Base-by-base conservation (phyloP, 2,329 filamentous ascomycete genomes). In the Aspergillus sp. region DNA sequence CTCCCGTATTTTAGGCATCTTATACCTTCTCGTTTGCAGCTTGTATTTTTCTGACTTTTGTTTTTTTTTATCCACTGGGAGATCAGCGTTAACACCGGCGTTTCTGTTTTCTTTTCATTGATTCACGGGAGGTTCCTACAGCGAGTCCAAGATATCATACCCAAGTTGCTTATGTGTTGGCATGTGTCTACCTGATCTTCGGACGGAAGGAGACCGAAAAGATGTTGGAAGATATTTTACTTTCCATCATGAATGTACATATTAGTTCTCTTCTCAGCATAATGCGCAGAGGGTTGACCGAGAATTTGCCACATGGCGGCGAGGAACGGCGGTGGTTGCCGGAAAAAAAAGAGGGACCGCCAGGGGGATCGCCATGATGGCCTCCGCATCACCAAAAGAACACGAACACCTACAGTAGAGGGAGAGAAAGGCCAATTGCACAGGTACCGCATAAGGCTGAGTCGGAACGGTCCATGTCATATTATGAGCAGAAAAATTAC, bases 121-220 rank as follows among this genome's bases (percentile, higher is more conserved):
- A 38, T 38, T 44, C 38, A n/a, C n/a, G 25, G 25, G 25, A 10
- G 44, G 51, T 38, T 46, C 50, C 25, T 45, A 45, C 32, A 54
- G 52, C 51, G 52, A 52, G 52, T 38, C 19, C 45, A 38, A 45
- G 49, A 41, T 43, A 56, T 51, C 56, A 63, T 61, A 61, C 58
- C 60, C 57, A 46, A 41, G 47, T 52, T 58, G 48, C 47, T 47
- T 53, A n/a, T n/a, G 38, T 49, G 41, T 44, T 44, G 47, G 47
- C 17, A 36, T 36, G 11, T 36, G 11, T 36, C 32, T 36, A n/a
- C 6, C 21, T 23, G 21, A 23, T 23, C 21, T 23, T 23, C 21
- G 21, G 21, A 23, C 21, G 21, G 21, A 23, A 23, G 3, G 21
- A 23, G 21, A 23, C 21, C 21, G 21, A 23, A 23, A 23, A 6